Conservation (phyloP, 257 asterid species). For the Vinca minor region DNA sequence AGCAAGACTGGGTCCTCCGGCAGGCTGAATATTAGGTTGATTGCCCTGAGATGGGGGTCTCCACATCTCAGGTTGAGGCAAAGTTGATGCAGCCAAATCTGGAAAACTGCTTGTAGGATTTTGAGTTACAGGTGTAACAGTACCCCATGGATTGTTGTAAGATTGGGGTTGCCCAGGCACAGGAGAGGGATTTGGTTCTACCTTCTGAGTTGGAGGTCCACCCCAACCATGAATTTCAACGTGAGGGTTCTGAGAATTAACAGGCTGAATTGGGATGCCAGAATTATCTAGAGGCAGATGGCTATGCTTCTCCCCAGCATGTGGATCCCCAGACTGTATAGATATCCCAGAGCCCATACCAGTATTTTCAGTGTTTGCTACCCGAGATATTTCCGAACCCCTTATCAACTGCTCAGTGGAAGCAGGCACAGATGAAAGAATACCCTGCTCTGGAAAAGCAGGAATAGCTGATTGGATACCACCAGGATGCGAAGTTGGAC, state of each 20-base stretch:
- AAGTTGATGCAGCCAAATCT: slow-evolving; percentile 32
- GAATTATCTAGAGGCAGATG: slow-evolving; percentile 24
- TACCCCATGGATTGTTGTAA: slow-evolving; percentile 45
- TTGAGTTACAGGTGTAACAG: slow-evolving; percentile 34
- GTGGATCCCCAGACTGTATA: slow-evolving; percentile 33
- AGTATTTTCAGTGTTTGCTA: slow-evolving; percentile 42
- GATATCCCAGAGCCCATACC: slow-evolving; percentile 27
- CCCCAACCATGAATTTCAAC: slow-evolving; percentile 37
- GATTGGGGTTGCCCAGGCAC: slow-evolving; percentile 40
- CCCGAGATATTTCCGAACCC: slow-evolving; percentile 33
- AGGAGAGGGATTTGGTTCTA: slow-evolving; percentile 24
- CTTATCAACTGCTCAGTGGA: slow-evolving; percentile 29
- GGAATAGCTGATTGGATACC: slow-evolving; percentile 42
- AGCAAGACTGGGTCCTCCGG: slow-evolving; percentile 34
- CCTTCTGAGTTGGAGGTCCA: slow-evolving; percentile 22
- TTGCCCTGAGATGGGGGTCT: slow-evolving; percentile 38
- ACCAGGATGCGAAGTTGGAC: slow-evolving; percentile 28
- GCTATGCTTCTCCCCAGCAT: slow-evolving; percentile 30
- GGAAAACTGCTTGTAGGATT: slow-evolving; percentile 41
- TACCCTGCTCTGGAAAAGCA: slow-evolving; percentile 29
- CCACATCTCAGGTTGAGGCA: slow-evolving; percentile 62
- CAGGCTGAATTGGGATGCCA: slow-evolving; percentile 32
- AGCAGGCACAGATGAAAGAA: slow-evolving; percentile 32
- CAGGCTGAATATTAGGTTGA: slow-evolving; percentile 50
- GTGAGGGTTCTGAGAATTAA: slow-evolving; percentile 38